Conservation (phyloP, 768 basidiomycete species). For the Pisolithus tinctorius region DNA sequence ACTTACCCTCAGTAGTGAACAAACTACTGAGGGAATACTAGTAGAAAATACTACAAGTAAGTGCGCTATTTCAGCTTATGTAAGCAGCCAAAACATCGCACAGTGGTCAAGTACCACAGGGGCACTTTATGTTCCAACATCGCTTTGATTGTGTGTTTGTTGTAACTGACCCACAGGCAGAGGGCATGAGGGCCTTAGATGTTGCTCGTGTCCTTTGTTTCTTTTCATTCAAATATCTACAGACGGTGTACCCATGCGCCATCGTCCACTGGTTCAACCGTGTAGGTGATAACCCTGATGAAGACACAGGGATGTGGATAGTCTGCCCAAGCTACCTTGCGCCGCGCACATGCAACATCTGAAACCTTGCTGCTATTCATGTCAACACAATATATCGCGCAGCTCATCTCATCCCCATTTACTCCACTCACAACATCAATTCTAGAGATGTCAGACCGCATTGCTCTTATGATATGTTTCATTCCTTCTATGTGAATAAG, state of each 20-base stretch:
- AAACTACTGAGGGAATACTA: no score
- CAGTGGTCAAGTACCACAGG: no score
- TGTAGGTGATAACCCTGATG: slow-evolving; percentile 11
- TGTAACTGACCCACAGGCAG: background rate
- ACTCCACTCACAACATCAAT: slow-evolving; percentile 7
- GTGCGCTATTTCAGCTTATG: no score
- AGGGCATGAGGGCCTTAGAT: slow-evolving; percentile 14
- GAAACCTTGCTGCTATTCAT: slow-evolving; percentile 16
- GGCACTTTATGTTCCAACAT: no score
- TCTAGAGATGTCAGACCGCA: slow-evolving; percentile 9
- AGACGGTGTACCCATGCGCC: slow-evolving; percentile 13
- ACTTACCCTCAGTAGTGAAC: no score
- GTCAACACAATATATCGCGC: slow-evolving; percentile 21
- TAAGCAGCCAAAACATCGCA: no score
- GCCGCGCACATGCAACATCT: background rate
- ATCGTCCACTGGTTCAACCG: slow-evolving; percentile 17
- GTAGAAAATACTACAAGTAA: no score
- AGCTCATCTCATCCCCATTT: slow-evolving; percentile 5
- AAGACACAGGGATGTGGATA: slow-evolving; percentile 24
- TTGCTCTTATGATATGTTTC: slow-evolving; percentile 15
- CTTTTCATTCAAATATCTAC: slow-evolving; percentile 16
- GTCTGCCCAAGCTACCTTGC: slow-evolving; percentile 5
- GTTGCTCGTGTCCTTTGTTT: slow-evolving; percentile 16
- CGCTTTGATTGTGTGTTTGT: no score
- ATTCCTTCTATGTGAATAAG: slow-evolving; percentile 7